These are phyloP conservation scores for Coniochaeta ligniaria DNA, from an alignment of 2,329 filamentous ascomycete genomes.

Conservation along the genomic window DNA sequence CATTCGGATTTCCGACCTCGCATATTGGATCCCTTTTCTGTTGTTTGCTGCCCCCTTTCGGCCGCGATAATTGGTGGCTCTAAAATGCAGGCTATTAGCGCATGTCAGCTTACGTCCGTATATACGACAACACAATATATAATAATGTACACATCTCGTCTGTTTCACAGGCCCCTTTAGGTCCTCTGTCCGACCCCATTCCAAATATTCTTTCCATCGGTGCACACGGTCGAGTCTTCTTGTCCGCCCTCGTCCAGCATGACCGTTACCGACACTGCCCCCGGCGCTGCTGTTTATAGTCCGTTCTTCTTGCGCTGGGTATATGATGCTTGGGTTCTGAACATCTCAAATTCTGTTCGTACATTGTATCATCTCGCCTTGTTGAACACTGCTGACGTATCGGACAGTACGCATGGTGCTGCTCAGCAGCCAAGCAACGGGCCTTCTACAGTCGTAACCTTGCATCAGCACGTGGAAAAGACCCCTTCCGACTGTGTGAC, in stretches of 20 bases:
- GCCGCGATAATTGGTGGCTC: not conserved
- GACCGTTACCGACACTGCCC: not conserved
- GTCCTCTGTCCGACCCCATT: not conserved
- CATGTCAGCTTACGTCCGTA: not conserved
- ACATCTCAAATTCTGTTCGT: not conserved
- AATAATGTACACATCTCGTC: not conserved
- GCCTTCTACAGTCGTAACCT: not conserved
- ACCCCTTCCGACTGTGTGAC: not conserved
- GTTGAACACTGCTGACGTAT: not conserved
- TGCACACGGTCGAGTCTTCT: not conserved
- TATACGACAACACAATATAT: not conserved
- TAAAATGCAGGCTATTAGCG: not conserved
- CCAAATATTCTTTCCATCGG: not conserved
- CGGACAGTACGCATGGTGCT: constrained; percentile 1
- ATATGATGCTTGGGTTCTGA: not conserved
- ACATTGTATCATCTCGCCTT: not conserved
- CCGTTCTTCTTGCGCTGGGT: not conserved
- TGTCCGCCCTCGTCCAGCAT: not conserved
- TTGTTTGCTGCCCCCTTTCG: not conserved
- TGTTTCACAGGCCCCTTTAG: not conserved
- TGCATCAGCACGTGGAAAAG: not conserved
- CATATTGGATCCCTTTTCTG: not conserved
- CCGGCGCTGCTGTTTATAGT: not conserved
- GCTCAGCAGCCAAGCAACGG: not conserved
- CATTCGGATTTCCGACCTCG: not conserved